Percentiles rank a stretch among this genome's conserved stretches.
Conservation (phyloP, 2,329 filamentous ascomycete genomes). For the Beauveria pseudobassiana region DNA sequence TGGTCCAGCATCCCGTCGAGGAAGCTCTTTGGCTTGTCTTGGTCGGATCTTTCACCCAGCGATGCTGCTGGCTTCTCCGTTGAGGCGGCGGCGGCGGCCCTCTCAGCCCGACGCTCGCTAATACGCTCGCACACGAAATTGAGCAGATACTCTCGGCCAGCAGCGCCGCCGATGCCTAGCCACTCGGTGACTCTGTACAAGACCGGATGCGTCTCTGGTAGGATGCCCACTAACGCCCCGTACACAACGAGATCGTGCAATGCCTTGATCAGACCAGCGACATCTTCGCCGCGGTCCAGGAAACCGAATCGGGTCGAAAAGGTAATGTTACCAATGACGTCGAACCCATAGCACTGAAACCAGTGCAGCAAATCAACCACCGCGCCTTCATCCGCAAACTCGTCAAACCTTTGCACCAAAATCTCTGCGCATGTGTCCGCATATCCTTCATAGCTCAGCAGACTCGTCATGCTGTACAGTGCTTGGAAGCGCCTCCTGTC, state of each 20-base stretch:
- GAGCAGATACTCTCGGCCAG: constrained; percentile 21
- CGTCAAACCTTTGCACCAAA: constrained; percentile 28
- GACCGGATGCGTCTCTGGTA: constrained; percentile 13
- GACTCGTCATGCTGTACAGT: constrained; percentile 39
- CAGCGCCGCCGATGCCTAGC: constrained; percentile 15
- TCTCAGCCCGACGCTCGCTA: constrained; percentile 13
- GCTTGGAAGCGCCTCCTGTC: constrained; percentile 33
- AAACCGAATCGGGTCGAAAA: constrained; percentile 33
- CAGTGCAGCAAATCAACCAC: constrained; percentile 29
- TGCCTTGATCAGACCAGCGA: constrained; percentile 31
- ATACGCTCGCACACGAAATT: constrained; percentile 25
- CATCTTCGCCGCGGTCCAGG: constrained; percentile 37
- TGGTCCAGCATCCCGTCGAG: constrained; percentile 24
- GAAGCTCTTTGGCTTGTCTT: constrained; percentile 13
- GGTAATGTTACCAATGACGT: constrained; percentile 45
- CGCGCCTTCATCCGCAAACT: constrained; percentile 24
- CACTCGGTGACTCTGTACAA: constrained; percentile 16
- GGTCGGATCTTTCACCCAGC: constrained; percentile 8
- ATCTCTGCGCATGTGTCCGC: constrained; percentile 39
- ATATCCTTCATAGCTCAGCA: constrained; percentile 41
- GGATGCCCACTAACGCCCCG: constrained; percentile 19
- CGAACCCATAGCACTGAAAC: constrained; percentile 41
- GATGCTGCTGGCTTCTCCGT: constrained; percentile 1
- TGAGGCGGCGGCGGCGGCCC: constrained; percentile 3
- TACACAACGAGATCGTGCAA: constrained; percentile 20